Conservation (phyloP, 108 stramenopile genomes). For the Conticribra guillardii region DNA sequence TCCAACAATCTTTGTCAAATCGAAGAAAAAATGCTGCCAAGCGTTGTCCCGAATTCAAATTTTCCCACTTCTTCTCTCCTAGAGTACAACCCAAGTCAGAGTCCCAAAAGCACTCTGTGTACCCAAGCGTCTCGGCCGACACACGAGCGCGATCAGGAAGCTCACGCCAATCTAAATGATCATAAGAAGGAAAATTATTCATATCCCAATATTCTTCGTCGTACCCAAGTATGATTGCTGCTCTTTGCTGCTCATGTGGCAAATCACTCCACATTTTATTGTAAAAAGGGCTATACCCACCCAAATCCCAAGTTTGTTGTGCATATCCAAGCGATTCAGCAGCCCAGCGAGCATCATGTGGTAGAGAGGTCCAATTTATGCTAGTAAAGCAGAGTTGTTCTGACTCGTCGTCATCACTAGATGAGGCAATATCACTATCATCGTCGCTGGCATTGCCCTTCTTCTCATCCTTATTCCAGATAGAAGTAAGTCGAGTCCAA, state of each 20-base stretch:
- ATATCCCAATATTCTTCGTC: conserved; percentile 7
- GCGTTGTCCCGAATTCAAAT: no score
- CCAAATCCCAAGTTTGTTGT: conserved; percentile 2
- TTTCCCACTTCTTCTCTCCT: no score
- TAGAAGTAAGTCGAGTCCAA: conserved; percentile 36
- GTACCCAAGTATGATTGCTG: conserved; percentile 26
- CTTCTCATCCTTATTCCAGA: conserved; percentile 11
- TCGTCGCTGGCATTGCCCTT: conserved; percentile 8
- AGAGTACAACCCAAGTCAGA: no score
- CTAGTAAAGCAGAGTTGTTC: background rate
- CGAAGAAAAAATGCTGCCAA: no score
- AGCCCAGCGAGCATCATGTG: conserved; percentile 8
- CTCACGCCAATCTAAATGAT: background rate
- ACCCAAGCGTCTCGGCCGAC: no score
- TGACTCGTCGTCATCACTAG: background rate
- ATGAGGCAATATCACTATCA: conserved; percentile 1
- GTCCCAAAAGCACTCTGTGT: no score
- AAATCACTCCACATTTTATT: conserved; percentile 8
- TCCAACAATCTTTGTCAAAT: no score
- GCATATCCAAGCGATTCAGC: conserved; percentile 12
- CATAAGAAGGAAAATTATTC: background rate
- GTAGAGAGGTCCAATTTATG: conserved; percentile 9
- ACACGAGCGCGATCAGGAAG: no score
- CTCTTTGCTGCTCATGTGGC: conserved; percentile 10
- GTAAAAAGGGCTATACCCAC: conserved; percentile 5